Percentiles rank a stretch among this genome's conserved stretches.
Conservation (phyloP, 345 rosid species). For the Citrus cavaleriei region DNA sequence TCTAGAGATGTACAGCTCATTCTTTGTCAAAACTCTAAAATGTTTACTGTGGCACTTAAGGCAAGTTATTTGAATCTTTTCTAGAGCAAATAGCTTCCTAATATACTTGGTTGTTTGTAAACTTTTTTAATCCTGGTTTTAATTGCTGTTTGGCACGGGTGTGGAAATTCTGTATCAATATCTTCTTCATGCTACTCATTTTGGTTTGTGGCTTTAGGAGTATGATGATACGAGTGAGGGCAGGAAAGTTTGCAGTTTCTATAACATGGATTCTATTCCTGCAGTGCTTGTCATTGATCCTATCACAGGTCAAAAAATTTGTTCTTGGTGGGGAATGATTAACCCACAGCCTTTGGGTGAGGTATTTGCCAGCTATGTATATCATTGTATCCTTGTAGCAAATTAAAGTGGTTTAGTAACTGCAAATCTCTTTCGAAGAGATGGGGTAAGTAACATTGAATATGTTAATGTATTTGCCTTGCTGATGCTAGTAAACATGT, state of each 20-base stretch:
- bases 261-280: conserved; percentile 77
- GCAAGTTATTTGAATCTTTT: background rate
- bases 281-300: conserved; percentile 93
- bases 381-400: background rate
- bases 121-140: too few relatives aligned
- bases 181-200: background rate
- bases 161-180: background rate
- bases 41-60: background rate
- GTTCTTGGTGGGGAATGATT: conserved; percentile 83
- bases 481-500: conserved; percentile 4
- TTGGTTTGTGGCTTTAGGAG: conserved; percentile 37
- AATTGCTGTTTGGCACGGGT: background rate
- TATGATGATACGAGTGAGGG: conserved; percentile 93
- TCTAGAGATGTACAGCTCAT: background rate
- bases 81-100: background rate
- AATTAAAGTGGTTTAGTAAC: background rate
- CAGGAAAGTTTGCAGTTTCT: conserved; percentile 84
- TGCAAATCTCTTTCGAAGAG: background rate
- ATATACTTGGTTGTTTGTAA: background rate
- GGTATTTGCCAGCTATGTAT: conserved; percentile 26
- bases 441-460: background rate
- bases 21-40: background rate
- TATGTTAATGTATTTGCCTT: background rate
- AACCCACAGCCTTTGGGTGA: conserved; percentile 85
- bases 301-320: conserved; percentile 91